phyloP scores from a whole-genome alignment of 2,329 filamentous ascomycete species.

The Cladosporium sp. region DNA sequence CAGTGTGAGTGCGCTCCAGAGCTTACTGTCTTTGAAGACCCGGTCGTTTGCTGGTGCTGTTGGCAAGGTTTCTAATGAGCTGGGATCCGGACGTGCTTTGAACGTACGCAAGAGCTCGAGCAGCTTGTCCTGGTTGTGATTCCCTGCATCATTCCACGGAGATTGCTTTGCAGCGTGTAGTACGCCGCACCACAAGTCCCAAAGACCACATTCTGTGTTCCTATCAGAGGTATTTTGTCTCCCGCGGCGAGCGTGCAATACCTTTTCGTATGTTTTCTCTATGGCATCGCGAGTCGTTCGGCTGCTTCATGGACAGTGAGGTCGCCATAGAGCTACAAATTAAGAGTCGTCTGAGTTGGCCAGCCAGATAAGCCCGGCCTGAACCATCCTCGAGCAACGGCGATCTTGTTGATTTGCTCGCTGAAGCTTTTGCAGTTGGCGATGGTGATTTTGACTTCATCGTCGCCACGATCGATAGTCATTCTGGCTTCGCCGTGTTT shows the following conservation, averaged over 20 bases:
- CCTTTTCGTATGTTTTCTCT: neutral
- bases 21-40: neutral
- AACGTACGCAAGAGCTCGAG: neutral
- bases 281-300: neutral
- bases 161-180: neutral
- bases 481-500: no score
- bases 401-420: neutral
- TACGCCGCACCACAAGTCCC: neutral
- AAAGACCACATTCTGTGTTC: neutral
- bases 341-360: neutral
- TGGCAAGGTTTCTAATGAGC: neutral
- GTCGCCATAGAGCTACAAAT: neutral
- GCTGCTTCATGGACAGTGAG: neutral
- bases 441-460: neutral
- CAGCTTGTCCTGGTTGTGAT: neutral
- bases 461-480: no score
- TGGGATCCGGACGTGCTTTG: neutral
- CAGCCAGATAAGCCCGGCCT: neutral
- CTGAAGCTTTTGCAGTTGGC: neutral
- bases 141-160: neutral
- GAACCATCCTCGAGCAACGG: neutral
- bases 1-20: neutral
- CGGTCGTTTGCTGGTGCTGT: neutral
- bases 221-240: neutral
- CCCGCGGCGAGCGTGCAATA: neutral